Conservation (phyloP, 139 green algal genomes). For the Coccomyxa sp. region DNA sequence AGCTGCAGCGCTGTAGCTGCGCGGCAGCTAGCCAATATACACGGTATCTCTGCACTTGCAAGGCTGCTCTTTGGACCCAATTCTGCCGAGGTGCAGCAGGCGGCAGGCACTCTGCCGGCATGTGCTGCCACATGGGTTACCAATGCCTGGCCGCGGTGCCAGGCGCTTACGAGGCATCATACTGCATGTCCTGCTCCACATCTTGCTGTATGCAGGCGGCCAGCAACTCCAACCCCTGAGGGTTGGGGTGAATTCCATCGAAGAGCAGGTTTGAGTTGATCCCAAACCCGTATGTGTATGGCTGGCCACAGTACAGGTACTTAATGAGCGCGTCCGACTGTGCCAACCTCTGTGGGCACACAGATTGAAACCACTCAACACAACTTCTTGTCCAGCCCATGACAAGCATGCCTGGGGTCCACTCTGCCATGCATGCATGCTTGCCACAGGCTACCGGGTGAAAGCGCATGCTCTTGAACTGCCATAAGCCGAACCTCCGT, state of each 20-base stretch:
- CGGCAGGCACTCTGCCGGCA: too few relatives aligned
- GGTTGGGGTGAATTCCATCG: neutral
- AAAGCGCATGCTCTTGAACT: neutral
- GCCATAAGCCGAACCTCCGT: neutral
- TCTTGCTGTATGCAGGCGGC: neutral
- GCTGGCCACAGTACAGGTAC: neutral
- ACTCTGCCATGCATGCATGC: neutral
- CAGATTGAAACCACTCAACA: neutral
- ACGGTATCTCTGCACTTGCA: too few relatives aligned
- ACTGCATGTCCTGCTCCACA: neutral
- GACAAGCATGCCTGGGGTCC: neutral
- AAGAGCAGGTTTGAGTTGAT: neutral
- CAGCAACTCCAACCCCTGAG: neutral
- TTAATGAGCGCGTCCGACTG: neutral
- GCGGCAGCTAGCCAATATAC: too few relatives aligned
- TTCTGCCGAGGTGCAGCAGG: too few relatives aligned
- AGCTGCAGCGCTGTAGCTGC: too few relatives aligned
- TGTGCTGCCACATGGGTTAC: too few relatives aligned
- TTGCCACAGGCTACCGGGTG: neutral
- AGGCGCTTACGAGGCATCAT: too few relatives aligned
- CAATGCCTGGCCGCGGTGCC: too few relatives aligned
- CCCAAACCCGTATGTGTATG: neutral
- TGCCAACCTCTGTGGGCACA: neutral
- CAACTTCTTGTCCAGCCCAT: neutral
- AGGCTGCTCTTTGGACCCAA: too few relatives aligned